Percentiles rank a stretch among this genome's conserved stretches.
Evolutionary conservation across 441 rosid species (phyloP).

Genomic region (Gossypium laxum): DNA sequence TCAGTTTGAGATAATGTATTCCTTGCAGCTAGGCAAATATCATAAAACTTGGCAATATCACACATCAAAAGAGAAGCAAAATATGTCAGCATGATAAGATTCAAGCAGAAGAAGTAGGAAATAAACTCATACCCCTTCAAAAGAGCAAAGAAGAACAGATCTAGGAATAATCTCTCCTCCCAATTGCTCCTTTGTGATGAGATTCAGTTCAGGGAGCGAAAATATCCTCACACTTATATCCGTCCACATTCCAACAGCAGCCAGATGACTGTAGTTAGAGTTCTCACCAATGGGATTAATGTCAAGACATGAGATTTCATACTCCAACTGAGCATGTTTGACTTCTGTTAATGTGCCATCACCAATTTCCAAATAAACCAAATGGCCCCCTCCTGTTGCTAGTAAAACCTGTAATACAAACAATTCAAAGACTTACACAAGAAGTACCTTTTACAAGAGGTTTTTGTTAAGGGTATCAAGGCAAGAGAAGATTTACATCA

Average conservation of each 20-base stretch:
- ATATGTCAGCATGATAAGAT: background rate
- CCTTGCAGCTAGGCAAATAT: background rate
- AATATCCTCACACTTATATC: slow-evolving; percentile 88
- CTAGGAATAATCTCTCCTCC: slow-evolving; percentile 98
- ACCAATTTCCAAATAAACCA: slow-evolving; percentile 88
- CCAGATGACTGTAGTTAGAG: slow-evolving; percentile 70
- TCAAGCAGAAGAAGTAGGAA: background rate
- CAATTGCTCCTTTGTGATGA: slow-evolving; percentile 72
- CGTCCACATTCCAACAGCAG: slow-evolving; percentile 98
- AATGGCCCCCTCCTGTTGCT: slow-evolving; percentile 94
- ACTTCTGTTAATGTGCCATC: slow-evolving; percentile 61
- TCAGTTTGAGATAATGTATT: background rate
- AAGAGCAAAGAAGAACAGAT: slow-evolving; percentile 83
- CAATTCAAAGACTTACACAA: background rate
- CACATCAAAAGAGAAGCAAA: background rate
- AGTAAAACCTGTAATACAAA: slow-evolving; percentile 54
- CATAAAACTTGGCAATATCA: background rate
- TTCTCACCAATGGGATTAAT: slow-evolving; percentile 81
- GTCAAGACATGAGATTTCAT: slow-evolving; percentile 91
- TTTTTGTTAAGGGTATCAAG: background rate
- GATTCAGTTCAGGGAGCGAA: slow-evolving; percentile 76
- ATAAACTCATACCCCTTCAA: slow-evolving; percentile 75
- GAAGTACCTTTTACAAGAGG: background rate
- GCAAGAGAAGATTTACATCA: background rate
- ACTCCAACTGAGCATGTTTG: slow-evolving; percentile 64